phyloP scores from a whole-genome alignment of 1,284 basidiomycete genomes.

The Irpex rosettiformis region DNA sequence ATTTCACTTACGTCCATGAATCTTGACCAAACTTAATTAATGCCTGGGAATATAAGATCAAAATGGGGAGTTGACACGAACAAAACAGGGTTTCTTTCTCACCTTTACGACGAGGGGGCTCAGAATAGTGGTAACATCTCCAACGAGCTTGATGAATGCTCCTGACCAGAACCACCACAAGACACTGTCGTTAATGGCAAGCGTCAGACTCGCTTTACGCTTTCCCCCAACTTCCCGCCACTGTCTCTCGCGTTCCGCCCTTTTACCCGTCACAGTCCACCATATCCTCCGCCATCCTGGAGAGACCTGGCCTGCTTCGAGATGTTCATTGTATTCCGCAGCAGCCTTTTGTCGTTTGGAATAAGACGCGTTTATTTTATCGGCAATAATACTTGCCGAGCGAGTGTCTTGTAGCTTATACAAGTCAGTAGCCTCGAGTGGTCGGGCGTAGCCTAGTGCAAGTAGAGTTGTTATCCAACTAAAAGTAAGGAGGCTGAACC shows the following conservation, averaged over 20 bases:
- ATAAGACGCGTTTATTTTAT: conserved; percentile 64
- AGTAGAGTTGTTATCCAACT: conserved; percentile 78
- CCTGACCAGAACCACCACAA: conserved; percentile 82
- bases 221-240: conserved; percentile 68
- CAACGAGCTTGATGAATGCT: conserved; percentile 73
- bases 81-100: conserved; percentile 5
- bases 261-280: conserved; percentile 59
- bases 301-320: conserved; percentile 62
- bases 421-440: conserved; percentile 81
- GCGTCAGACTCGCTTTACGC: conserved; percentile 64
- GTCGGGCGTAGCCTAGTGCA: conserved; percentile 68
- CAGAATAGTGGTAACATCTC: conserved; percentile 71
- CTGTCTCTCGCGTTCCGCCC: conserved; percentile 50
- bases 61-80: not conserved
- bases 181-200: conserved; percentile 81
- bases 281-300: conserved; percentile 51
- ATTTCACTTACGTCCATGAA: conserved; percentile 43
- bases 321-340: conserved; percentile 63
- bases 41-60: conserved; percentile 36
- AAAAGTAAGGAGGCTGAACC: conserved; percentile 52
- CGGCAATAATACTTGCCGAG: conserved; percentile 55
- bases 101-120: conserved; percentile 79
- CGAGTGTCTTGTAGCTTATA: conserved; percentile 75
- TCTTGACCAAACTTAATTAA: conserved; percentile 75
- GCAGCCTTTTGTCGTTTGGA: conserved; percentile 57